These are phyloP conservation scores for Carpinus viminea DNA, from an alignment of 306 rosid genomes.

Conservation along the genomic window DNA sequence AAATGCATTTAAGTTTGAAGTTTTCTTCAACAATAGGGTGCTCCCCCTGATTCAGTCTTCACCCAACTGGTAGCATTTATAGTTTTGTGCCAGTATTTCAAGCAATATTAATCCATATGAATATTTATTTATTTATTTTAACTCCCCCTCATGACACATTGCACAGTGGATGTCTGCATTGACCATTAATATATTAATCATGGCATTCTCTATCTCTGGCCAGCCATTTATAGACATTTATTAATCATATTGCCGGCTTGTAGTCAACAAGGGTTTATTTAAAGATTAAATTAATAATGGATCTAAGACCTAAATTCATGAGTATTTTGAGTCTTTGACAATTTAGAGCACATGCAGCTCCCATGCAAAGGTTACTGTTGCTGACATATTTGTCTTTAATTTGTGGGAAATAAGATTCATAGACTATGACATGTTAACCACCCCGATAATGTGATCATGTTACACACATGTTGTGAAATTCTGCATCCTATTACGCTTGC, in stretches of 20 bases:
- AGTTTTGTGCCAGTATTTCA: neutral
- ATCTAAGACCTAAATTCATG: constrained; percentile 21
- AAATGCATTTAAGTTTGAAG: neutral
- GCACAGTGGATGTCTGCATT: neutral
- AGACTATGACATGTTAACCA: constrained; percentile 33
- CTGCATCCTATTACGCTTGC: no score
- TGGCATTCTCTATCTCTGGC: neutral
- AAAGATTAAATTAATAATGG: constrained; percentile 18
- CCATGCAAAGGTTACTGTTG: neutral
- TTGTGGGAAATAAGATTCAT: neutral
- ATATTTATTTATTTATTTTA: neutral
- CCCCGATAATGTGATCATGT: constrained; percentile 20
- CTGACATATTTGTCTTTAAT: neutral
- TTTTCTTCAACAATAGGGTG: neutral
- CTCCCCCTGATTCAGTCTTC: constrained; percentile 1
- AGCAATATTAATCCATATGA: neutral
- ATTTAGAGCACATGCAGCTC: constrained; percentile 4
- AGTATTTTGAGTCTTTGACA: constrained; percentile 16
- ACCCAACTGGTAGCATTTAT: neutral
- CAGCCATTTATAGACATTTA: neutral
- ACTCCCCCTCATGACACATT: neutral
- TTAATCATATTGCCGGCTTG: constrained; percentile 5
- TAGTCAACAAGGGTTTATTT: constrained; percentile 15
- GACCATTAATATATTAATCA: neutral
- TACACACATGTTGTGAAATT: constrained; percentile 1